phyloP scores from a whole-genome alignment of 1,284 basidiomycete genomes.

The Leccinum pachyderme region DNA sequence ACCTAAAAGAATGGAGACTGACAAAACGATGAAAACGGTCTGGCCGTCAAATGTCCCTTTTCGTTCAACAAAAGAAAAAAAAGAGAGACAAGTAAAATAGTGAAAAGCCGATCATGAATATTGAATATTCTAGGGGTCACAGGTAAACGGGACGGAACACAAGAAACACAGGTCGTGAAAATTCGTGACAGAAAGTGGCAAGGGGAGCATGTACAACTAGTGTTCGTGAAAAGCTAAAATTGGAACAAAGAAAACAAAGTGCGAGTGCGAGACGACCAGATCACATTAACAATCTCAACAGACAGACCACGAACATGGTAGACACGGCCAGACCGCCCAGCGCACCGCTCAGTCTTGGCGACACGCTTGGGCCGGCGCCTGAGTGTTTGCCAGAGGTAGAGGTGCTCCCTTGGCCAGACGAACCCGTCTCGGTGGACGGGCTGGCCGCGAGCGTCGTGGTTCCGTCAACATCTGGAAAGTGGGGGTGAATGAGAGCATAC shows the following conservation, averaged over 20 bases:
- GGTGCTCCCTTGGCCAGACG: background rate
- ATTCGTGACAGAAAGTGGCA: background rate
- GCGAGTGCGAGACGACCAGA: background rate
- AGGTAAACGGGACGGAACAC: background rate
- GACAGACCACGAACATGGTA: background rate
- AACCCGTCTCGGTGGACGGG: background rate
- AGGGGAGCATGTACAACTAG: background rate
- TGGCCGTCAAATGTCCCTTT: background rate
- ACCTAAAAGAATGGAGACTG: background rate
- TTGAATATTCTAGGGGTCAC: background rate
- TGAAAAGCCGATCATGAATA: background rate
- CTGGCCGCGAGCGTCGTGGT: conserved; percentile 20
- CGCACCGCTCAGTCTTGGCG: background rate
- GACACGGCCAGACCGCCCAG: background rate
- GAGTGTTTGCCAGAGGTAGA: background rate
- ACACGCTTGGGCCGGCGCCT: background rate
- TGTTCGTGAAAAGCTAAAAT: background rate
- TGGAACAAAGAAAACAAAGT: background rate
- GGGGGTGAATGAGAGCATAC: background rate
- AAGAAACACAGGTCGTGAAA: background rate
- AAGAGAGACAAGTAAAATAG: background rate
- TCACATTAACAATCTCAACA: background rate
- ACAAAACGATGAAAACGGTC: background rate
- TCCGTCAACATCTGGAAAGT: conserved; percentile 21
- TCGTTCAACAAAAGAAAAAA: background rate